Base-by-base conservation (phyloP, 2,329 filamentous ascomycete genomes). In the Trichoderma sp. region DNA sequence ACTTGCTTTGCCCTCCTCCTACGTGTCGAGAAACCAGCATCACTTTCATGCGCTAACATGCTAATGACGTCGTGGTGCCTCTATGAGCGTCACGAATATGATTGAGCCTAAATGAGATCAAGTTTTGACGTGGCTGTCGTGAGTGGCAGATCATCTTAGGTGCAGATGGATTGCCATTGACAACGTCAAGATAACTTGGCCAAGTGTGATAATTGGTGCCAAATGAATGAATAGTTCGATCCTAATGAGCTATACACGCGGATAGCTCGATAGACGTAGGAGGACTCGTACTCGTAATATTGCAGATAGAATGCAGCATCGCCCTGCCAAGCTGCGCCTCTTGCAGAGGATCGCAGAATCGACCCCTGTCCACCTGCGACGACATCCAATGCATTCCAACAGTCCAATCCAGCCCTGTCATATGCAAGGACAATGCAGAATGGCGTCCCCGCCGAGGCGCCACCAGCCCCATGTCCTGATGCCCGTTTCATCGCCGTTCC, bases 401-500 rank as follows among this genome's bases (percentile, higher is more conserved):
- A n/a, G 32, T 12, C 57, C 57, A 34, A 20, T n/a, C 57, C 57
- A 34, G 30, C 55, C 28, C 30, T n/a, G 30, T 23, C 57, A 20
- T 59, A n/a, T n/a, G 9, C 57, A 59, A 59, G 57, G 17, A 59
- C 32, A 20, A 55, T 66, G n/a, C 30, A 66, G 28, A 53, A 20
- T 53, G 43, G 39, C 9, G 47, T 50, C 63, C 63, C 50, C 43
- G 47, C 63, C 20, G 36, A 36, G 30, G 28, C 63, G 63, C 63
- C 65, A 58, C 65, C 26, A 47, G 57, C 57, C 61, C 61, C 36
- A 47, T 64, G 26, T 43, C 34, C 47, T 32, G 63, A 69, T 68
- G 63, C 67, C 57, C 39, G 57, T 69, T 69, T 69, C 67, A 62
- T 69, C 28, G 36, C 17, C 53, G 36, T 55, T 68, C 66, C 66